These are phyloP conservation scores for Achaetomium macrosporum DNA, from an alignment of 2,329 filamentous ascomycete species.

Conservation along the genomic window DNA sequence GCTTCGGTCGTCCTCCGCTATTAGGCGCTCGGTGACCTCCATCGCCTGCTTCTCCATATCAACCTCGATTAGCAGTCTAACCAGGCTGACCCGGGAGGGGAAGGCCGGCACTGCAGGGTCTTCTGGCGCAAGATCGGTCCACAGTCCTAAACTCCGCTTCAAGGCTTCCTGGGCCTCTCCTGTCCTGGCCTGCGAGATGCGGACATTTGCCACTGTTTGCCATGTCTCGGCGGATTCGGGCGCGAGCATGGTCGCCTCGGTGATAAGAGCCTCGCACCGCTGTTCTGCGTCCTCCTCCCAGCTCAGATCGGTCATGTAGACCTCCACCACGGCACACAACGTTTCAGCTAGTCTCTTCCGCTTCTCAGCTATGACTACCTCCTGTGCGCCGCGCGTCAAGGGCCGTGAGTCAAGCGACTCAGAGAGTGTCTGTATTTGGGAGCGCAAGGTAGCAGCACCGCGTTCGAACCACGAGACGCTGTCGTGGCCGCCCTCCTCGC, in stretches of 20 bases:
- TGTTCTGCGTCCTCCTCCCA: conserved; percentile 88
- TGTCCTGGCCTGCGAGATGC: conserved; percentile 76
- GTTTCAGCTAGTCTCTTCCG: conserved; percentile 79
- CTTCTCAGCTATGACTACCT: conserved; percentile 47
- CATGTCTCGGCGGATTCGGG: conserved; percentile 81
- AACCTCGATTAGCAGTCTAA: conserved; percentile 83
- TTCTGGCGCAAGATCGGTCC: conserved; percentile 70
- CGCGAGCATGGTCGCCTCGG: conserved; percentile 80
- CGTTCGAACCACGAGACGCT: conserved; percentile 63
- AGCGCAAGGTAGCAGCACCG: conserved; percentile 66
- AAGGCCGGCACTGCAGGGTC: conserved; percentile 77
- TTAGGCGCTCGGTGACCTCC: conserved; percentile 74
- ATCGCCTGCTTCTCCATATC: conserved; percentile 80
- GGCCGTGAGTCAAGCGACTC: conserved; percentile 35
- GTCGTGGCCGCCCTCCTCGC: conserved; percentile 60
- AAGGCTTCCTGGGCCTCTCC: conserved; percentile 79
- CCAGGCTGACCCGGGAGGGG: conserved; percentile 74
- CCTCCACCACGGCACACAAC: conserved; percentile 89
- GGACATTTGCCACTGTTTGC: conserved; percentile 88
- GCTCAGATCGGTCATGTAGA: conserved; percentile 98
- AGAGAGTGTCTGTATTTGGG: conserved; percentile 61
- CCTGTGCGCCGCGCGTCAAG: conserved; percentile 23
- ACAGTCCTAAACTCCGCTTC: conserved; percentile 70
- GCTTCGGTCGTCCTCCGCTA: conserved; percentile 85
- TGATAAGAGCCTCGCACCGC: conserved; percentile 81